Evolutionary conservation across 257 asterid genomes (phyloP).

Genomic region (Sherardia arvensis): DNA sequence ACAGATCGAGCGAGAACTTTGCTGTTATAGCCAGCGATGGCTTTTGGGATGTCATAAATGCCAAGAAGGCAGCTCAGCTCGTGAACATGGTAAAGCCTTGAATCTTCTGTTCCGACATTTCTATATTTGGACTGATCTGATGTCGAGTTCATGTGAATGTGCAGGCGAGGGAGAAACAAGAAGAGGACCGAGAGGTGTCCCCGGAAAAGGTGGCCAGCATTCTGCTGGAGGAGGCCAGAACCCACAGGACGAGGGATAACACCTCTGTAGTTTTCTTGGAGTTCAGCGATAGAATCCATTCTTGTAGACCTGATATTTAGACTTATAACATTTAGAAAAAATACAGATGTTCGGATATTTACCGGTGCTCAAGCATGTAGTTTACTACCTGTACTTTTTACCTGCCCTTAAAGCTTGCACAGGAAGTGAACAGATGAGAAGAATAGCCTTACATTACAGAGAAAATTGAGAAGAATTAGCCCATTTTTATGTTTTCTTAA

Average conservation of each 20-base stretch:
- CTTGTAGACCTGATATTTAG: conserved; percentile 36
- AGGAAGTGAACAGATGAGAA: neutral
- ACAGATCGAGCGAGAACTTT: conserved; percentile 44
- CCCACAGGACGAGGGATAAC: conserved; percentile 76
- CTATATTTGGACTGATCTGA: neutral
- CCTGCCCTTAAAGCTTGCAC: neutral
- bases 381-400: neutral
- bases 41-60: conserved; percentile 80
- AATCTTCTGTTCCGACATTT: neutral
- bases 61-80: conserved; percentile 74
- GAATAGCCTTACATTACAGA: too few relatives aligned
- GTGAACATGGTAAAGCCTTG: conserved; percentile 51
- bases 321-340: neutral
- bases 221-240: conserved; percentile 78
- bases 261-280: conserved; percentile 80
- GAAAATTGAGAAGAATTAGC: neutral
- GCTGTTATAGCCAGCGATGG: conserved; percentile 93
- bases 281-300: conserved; percentile 30
- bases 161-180: conserved; percentile 51
- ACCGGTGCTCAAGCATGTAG: neutral
- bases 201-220: conserved; percentile 62
- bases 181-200: conserved; percentile 24
- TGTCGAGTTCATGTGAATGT: neutral
- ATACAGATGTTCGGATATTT: neutral
- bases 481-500: neutral